These are phyloP conservation scores for Phytophthora citrophthora DNA, from an alignment of 352 stramenopile species.

Conservation along the genomic window DNA sequence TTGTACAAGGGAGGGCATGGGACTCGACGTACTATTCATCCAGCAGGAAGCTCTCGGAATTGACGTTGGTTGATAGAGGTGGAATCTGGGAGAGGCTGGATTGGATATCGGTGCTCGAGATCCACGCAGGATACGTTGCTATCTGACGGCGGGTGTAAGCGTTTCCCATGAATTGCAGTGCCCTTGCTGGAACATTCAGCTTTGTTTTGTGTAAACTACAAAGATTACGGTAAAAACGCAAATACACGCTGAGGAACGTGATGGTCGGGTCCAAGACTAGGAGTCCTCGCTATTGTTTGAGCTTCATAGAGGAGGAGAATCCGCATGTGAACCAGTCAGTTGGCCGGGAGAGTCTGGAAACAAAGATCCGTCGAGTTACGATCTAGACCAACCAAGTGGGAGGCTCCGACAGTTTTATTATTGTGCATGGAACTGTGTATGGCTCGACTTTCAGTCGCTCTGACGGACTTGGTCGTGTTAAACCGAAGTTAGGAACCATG, in stretches of 20 bases:
- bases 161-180: too few relatives aligned
- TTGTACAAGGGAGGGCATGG: constrained; percentile 14
- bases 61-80: background rate
- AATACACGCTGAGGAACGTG: too few relatives aligned
- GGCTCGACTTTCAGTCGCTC: background rate
- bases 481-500: background rate
- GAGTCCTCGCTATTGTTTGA: too few relatives aligned
- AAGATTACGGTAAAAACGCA: too few relatives aligned
- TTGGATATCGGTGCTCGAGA: constrained; percentile 4
- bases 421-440: background rate
- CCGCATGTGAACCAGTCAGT: background rate
- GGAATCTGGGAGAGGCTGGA: constrained; percentile 1
- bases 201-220: too few relatives aligned
- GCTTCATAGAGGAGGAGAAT: background rate
- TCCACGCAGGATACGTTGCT: constrained; percentile 9
- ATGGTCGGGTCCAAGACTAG: too few relatives aligned
- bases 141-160: too few relatives aligned
- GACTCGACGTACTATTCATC: constrained; percentile 6
- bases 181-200: too few relatives aligned
- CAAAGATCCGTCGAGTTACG: background rate
- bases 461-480: background rate
- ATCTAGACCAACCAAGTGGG: too few relatives aligned
- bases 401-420: background rate
- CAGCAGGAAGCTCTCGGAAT: background rate
- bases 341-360: background rate